A percentile compares a stretch with the other conserved stretches of the same genome.
Evolutionary conservation across 1,284 basidiomycete genomes (phyloP).

Genomic region (Boletellus deceptivus): DNA sequence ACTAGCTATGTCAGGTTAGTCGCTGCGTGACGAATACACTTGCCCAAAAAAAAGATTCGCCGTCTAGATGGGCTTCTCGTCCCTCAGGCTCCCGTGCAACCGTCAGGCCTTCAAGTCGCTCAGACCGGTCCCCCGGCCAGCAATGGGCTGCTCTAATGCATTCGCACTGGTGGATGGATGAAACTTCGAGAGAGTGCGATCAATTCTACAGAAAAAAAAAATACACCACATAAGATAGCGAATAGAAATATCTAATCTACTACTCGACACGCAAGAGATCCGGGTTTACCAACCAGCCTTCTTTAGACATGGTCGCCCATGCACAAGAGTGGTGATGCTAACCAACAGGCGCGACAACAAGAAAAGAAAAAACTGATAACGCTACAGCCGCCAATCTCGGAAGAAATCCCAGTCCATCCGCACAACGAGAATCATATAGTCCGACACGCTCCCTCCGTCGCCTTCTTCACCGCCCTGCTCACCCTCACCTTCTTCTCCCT

Average conservation of each 20-base stretch:
- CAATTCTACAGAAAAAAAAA: neutral
- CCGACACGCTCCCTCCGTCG: slow-evolving; percentile 69
- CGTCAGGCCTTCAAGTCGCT: too few species aligned
- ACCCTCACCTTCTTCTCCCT: slow-evolving; percentile 14
- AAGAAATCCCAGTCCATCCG: slow-evolving; percentile 79
- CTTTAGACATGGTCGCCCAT: too few species aligned
- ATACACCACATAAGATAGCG: slow-evolving; percentile 10
- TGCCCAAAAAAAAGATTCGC: too few species aligned
- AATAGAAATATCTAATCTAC: slow-evolving; percentile 15
- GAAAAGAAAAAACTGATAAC: slow-evolving; percentile 1
- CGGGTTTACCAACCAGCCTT: too few species aligned
- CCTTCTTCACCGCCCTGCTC: slow-evolving; percentile 41
- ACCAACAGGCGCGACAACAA: neutral
- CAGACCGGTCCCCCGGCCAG: too few species aligned
- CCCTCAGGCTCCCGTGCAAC: too few species aligned
- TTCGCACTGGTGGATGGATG: too few species aligned
- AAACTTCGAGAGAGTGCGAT: too few species aligned
- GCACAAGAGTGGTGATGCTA: slow-evolving; percentile 7
- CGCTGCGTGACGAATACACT: too few species aligned
- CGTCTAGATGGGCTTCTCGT: too few species aligned
- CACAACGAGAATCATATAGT: slow-evolving; percentile 85
- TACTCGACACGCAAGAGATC: neutral
- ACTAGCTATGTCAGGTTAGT: too few species aligned
- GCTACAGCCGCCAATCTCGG: slow-evolving; percentile 61
- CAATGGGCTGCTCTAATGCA: too few species aligned